These are phyloP conservation scores for Stephania cephalantha DNA, from an alignment of 164 flowering plant species.

Conservation along the genomic window DNA sequence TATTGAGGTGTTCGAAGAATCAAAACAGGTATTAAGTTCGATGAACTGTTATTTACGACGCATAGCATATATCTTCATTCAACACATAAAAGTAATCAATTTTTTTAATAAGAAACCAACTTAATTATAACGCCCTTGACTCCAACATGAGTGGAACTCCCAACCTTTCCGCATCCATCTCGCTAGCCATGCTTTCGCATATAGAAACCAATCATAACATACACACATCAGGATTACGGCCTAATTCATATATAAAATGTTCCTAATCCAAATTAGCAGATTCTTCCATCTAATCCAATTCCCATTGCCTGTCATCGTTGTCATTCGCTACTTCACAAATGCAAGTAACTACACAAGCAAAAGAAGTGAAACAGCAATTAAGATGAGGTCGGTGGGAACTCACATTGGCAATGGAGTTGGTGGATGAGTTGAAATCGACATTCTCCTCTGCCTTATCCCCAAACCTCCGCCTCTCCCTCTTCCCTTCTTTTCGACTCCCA, in stretches of 20 bases:
- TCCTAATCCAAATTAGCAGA: background rate
- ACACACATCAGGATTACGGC: too few relatives aligned
- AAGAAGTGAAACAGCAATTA: background rate
- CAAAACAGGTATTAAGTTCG: too few relatives aligned
- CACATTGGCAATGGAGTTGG: conserved; percentile 37
- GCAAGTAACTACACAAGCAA: background rate
- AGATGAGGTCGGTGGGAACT: conserved; percentile 21
- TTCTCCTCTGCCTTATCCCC: conserved; percentile 28
- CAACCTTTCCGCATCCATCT: too few relatives aligned
- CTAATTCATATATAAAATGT: too few relatives aligned
- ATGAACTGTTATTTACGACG: too few relatives aligned
- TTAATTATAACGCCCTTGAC: too few relatives aligned
- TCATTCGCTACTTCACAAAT: background rate
- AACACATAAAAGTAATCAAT: background rate
- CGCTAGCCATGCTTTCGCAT: background rate
- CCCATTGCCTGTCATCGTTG: background rate
- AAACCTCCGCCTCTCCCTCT: conserved; percentile 34
- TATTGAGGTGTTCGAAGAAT: too few relatives aligned
- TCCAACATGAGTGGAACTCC: too few relatives aligned
- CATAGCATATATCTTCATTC: background rate
- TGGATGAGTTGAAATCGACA: too few relatives aligned
- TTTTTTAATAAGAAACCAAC: background rate
- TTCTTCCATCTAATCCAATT: background rate
- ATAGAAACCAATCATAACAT: background rate
- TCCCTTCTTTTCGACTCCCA: conserved; percentile 10